A percentile compares a stretch with the other conserved stretches of the same genome.
These are phyloP conservation scores for Fusarium sp. DNA, from an alignment of 2,329 filamentous ascomycete species.

Conservation along the genomic window DNA sequence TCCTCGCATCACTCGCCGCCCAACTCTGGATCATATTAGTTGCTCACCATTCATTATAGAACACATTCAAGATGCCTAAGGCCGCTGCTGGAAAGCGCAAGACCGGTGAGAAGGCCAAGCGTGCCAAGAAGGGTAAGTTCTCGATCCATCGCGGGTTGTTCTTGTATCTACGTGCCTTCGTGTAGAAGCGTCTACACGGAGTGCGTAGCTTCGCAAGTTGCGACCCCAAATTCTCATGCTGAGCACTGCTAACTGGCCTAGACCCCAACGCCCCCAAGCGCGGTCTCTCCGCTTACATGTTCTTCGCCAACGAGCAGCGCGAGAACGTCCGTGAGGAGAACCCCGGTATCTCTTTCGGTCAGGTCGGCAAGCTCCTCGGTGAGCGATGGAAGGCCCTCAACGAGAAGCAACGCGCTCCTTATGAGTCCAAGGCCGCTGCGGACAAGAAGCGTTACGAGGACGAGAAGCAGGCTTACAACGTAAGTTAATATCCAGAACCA, in stretches of 20 bases:
- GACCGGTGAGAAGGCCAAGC: slow-evolving; percentile 63
- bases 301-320: slow-evolving; percentile 99
- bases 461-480: slow-evolving; percentile 94
- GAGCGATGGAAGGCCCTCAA: slow-evolving; percentile 98
- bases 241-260: slow-evolving; percentile 54
- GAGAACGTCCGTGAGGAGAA: slow-evolving; percentile 99
- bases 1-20: not conserved
- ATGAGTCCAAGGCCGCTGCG: slow-evolving; percentile 94
- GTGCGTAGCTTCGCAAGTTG: not conserved
- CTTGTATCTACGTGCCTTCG: not conserved
- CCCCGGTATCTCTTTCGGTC: slow-evolving; percentile 97
- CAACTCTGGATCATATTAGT: not conserved
- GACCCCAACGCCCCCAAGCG: slow-evolving; percentile 99
- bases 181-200: not conserved
- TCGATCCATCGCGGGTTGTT: not conserved
- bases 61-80: slow-evolving; percentile 68
- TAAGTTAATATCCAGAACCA: slow-evolving; percentile 61
- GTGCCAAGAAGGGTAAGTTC: slow-evolving; percentile 71
- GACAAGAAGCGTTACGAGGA: slow-evolving; percentile 99
- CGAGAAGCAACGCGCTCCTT: slow-evolving; percentile 92
- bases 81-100: slow-evolving; percentile 67
- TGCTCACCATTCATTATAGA: slow-evolving; percentile 50
- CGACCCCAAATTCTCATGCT: not conserved
- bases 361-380: slow-evolving; percentile 97
- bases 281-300: slow-evolving; percentile 99